These are phyloP conservation scores for Eleusine coracana DNA, from an alignment of 176 grass and related monocot species.

Conservation along the genomic window DNA sequence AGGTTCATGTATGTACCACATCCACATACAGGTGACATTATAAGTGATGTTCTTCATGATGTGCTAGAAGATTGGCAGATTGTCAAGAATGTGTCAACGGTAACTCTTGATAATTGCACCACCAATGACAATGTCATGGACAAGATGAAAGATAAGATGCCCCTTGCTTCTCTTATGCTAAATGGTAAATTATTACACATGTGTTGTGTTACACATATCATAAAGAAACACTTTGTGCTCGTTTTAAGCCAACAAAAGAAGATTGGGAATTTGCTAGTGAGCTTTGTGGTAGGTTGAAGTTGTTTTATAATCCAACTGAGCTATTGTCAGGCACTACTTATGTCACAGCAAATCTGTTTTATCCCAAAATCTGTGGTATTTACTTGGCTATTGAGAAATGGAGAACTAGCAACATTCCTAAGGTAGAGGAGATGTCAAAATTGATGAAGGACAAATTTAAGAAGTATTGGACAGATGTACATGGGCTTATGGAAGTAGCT, in stretches of 20 bases:
- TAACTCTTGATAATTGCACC: constrained; percentile 2
- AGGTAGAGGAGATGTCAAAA: neutral
- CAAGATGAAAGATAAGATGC: neutral
- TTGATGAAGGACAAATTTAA: neutral
- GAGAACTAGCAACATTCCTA: neutral
- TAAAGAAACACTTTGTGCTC: neutral
- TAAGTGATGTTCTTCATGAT: neutral
- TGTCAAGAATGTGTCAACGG: neutral
- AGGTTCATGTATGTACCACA: neutral
- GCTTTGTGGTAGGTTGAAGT: neutral
- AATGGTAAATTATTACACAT: neutral
- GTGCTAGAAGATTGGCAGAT: neutral
- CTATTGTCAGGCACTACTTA: constrained; percentile 25
- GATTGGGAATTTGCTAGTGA: constrained; percentile 5
- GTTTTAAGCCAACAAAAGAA: neutral
- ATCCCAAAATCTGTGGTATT: constrained; percentile 33
- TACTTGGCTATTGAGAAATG: neutral
- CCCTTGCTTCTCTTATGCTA: neutral
- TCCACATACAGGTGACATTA: neutral
- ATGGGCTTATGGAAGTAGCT: too few relatives aligned
- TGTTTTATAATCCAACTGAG: constrained; percentile 12
- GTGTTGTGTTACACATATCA: too few relatives aligned
- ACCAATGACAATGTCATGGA: neutral
- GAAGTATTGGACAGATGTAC: too few relatives aligned
- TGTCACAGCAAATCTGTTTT: constrained; percentile 8